These are phyloP conservation scores for Aspergillus sp. DNA, from an alignment of 2,329 filamentous ascomycete genomes.

Conservation along the genomic window DNA sequence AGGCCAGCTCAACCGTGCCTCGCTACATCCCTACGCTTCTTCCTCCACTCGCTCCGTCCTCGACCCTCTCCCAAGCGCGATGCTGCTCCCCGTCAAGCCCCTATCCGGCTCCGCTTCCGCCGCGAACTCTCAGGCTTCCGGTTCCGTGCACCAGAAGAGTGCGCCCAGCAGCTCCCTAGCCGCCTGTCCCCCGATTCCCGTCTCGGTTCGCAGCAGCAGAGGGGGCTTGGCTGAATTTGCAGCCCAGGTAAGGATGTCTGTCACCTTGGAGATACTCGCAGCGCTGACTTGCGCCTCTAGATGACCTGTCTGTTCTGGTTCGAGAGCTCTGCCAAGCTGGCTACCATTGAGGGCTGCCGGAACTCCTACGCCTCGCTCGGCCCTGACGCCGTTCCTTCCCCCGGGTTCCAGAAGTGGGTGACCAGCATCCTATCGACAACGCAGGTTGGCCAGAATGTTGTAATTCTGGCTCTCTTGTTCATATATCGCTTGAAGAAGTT, in stretches of 20 bases:
- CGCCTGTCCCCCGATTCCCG: constrained; percentile 58
- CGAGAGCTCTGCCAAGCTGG: constrained; percentile 71
- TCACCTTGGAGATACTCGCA: not conserved
- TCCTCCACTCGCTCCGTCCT: constrained; percentile 13
- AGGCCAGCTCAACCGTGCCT: constrained; percentile 17
- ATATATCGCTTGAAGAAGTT: constrained; percentile 86
- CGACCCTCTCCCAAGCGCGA: constrained; percentile 10
- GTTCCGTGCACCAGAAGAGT: constrained; percentile 18
- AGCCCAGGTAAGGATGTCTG: constrained; percentile 53
- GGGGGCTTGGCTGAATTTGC: constrained; percentile 75
- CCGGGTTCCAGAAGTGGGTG: constrained; percentile 88
- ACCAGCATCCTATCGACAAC: constrained; percentile 83
- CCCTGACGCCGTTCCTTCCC: constrained; percentile 63
- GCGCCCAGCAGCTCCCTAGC: constrained; percentile 31
- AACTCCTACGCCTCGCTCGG: constrained; percentile 48
- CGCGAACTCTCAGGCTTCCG: constrained; percentile 13
- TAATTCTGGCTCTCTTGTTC: constrained; percentile 80
- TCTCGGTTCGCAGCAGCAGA: constrained; percentile 63
- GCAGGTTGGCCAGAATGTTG: constrained; percentile 92
- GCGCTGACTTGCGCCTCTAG: constrained; percentile 35
- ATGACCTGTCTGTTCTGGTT: constrained; percentile 98
- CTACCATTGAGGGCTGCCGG: constrained; percentile 56
- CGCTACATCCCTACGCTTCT: constrained; percentile 13
- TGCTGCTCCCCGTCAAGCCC: constrained; percentile 15
- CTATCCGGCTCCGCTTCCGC: constrained; percentile 14